phyloP scores from a whole-genome alignment of 352 stramenopile genomes.

The Phytopythium delawarense region DNA sequence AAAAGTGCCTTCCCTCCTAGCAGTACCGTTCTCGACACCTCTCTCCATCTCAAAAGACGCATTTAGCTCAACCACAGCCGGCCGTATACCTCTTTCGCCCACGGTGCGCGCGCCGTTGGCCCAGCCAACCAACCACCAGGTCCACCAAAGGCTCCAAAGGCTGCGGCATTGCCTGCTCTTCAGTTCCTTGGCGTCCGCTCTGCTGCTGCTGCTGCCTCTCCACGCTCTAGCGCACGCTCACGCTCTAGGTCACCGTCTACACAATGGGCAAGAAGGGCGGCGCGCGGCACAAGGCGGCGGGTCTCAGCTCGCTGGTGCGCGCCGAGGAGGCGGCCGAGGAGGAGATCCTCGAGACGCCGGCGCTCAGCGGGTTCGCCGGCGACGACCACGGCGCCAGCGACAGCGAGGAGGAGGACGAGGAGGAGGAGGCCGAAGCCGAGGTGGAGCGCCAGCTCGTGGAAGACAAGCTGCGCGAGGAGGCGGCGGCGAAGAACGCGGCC shows the following conservation, averaged over 20 bases:
- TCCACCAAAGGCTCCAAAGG: slow-evolving; percentile 1
- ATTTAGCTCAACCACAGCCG: background rate
- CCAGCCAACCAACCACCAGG: slow-evolving; percentile 5
- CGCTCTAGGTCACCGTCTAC: background rate
- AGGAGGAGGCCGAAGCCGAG: slow-evolving; percentile 61
- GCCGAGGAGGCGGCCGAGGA: slow-evolving; percentile 71
- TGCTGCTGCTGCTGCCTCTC: background rate
- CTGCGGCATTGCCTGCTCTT: background rate
- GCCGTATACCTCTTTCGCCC: slow-evolving; percentile 1
- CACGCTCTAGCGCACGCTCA: background rate
- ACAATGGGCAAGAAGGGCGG: slow-evolving; percentile 26
- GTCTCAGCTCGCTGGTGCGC: slow-evolving; percentile 56
- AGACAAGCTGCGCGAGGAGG: slow-evolving; percentile 53
- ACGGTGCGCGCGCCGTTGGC: background rate
- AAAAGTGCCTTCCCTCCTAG: too few species aligned
- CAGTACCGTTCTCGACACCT: background rate
- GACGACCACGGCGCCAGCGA: slow-evolving; percentile 13
- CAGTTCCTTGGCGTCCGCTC: background rate
- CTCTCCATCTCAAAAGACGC: background rate
- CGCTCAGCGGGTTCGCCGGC: slow-evolving; percentile 45
- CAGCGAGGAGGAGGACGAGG: slow-evolving; percentile 32
- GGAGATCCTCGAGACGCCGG: slow-evolving; percentile 82
- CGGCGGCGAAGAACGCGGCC: slow-evolving; percentile 19
- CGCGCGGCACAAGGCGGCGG: slow-evolving; percentile 24
- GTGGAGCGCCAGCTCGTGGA: slow-evolving; percentile 72